Percentiles rank a stretch among this genome's conserved stretches.
Evolutionary conservation across 306 rosid species (phyloP).

Genomic region (Malus fusca): DNA sequence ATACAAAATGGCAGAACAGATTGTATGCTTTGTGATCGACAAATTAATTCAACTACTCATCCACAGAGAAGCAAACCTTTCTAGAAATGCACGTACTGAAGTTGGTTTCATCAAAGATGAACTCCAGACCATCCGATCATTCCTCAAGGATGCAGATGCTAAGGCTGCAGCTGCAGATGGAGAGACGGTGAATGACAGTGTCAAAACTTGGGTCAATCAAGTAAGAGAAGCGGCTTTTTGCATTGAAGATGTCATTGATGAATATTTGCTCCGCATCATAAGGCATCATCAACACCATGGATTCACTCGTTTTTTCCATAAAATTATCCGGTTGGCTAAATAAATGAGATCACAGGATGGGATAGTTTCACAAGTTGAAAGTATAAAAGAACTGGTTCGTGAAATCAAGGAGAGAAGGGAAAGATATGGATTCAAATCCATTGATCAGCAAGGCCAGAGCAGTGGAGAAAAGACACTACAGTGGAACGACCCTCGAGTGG

Average conservation of each 20-base stretch:
- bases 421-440: background rate
- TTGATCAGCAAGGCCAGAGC: background rate
- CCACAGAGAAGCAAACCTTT: background rate
- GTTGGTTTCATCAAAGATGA: background rate
- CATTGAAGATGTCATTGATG: background rate
- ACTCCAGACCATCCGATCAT: background rate
- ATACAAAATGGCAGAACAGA: too few relatives aligned
- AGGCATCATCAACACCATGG: too few relatives aligned
- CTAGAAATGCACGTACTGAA: background rate
- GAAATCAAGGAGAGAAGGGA: background rate
- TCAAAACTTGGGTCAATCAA: constrained; percentile 4
- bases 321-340: background rate
- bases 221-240: background rate
- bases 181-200: background rate
- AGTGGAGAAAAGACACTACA: background rate
- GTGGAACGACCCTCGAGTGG: constrained; percentile 3
- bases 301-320: background rate
- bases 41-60: too few relatives aligned
- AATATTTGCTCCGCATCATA: background rate
- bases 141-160: constrained; percentile 3
- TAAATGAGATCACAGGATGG: background rate
- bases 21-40: too few relatives aligned
- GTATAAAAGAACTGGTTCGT: background rate
- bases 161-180: background rate
- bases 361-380: background rate